Percentiles rank a stretch among this genome's conserved stretches.
Conservation (phyloP, 495 filamentous ascomycete species). For the Glonium stellatum region DNA sequence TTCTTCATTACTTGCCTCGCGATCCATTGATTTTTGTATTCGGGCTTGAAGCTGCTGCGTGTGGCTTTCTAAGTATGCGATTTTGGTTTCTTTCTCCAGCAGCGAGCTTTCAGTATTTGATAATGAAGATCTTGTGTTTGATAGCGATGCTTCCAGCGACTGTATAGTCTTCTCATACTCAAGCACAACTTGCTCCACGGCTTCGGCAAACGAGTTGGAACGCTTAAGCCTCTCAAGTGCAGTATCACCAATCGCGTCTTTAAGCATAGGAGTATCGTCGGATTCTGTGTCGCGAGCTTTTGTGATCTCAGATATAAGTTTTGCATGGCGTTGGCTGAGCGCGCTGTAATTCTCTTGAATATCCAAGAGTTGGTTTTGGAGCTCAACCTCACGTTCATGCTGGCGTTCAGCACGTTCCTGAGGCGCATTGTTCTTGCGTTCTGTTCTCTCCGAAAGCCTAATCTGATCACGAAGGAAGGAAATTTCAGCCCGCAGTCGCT, state of each 20-base stretch:
- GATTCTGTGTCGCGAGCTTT: conserved; percentile 63
- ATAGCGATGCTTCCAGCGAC: conserved; percentile 81
- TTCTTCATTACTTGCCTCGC: conserved; percentile 79
- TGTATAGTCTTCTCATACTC: conserved; percentile 99
- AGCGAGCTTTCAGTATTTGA: conserved; percentile 76
- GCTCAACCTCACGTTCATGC: conserved; percentile 77
- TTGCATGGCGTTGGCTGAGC: conserved; percentile 85
- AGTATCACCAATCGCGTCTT: conserved; percentile 59
- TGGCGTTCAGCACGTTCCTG: conserved; percentile 70
- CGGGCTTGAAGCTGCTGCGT: conserved; percentile 83
- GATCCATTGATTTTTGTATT: conserved; percentile 81
- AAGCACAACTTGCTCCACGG: conserved; percentile 89
- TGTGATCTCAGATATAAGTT: conserved; percentile 88
- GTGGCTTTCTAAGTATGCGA: conserved; percentile 84
- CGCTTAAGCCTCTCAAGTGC: conserved; percentile 86
- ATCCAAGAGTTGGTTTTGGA: conserved; percentile 92
- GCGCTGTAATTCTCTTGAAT: conserved; percentile 90
- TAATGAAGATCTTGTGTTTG: conserved; percentile 78
- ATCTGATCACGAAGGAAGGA: conserved; percentile 93
- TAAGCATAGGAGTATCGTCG: conserved; percentile 47
- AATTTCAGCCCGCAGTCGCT: conserved; percentile 88
- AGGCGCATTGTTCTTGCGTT: conserved; percentile 51
- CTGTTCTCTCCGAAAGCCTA: conserved; percentile 56
- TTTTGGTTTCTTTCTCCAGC: conserved; percentile 87
- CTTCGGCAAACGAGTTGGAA: conserved; percentile 89